Evolutionary conservation across 1,139 yeast genomes (phyloP), one percentile per base, ranked within the genome.

Genomic region (Blastobotrys aristatus): DNA sequence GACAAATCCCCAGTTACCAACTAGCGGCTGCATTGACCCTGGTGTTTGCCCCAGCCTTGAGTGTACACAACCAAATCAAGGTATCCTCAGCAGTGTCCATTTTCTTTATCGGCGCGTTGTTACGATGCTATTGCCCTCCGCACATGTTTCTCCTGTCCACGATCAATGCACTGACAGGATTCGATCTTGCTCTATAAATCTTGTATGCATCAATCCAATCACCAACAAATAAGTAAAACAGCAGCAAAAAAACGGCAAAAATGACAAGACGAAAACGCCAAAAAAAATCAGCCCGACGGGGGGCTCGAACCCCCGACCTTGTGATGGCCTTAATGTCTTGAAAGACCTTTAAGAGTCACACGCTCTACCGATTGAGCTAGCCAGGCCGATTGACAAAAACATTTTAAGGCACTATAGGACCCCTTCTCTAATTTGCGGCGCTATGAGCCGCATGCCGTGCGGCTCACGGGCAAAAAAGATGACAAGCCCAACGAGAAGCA

Each of bases 51-150:
- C 27, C 27, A 10, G 27, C 27, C 5, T 24, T 24, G 27, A 24
- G 8, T 6, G 27, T 24, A 6, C 27, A 24, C 10, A 24, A 24
- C 27, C 5, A 24, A 10, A 24, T 24, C 10, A 5, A 10, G 8
- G 27, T 10, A 10, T 6, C 27, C n/a, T 7, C 33, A 6, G 33
- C 17, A 6, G 16, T 30, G 5, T 6, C 33, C 7, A 13, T 14
- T 6, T 30, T 30, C 33, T 30, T 60, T 69, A 5, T 66, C 74
- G 4, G 54, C 75, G 42, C 48, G 56, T 4, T 65, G 65, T 50
- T 80, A 76, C 52, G 81, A 76, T 57, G 37, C 63, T 26, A 64
- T 55, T 26, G 56, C 58, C 27, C 51, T 43, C 31, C 26, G 50
- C n/a, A 50, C 55, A 10, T 55, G 58, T 57, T 55, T 48, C 44